A percentile compares a stretch with the other conserved stretches of the same genome.
Evolutionary conservation across 495 filamentous ascomycete genomes (phyloP).

Genomic region (Letharia lupina): DNA sequence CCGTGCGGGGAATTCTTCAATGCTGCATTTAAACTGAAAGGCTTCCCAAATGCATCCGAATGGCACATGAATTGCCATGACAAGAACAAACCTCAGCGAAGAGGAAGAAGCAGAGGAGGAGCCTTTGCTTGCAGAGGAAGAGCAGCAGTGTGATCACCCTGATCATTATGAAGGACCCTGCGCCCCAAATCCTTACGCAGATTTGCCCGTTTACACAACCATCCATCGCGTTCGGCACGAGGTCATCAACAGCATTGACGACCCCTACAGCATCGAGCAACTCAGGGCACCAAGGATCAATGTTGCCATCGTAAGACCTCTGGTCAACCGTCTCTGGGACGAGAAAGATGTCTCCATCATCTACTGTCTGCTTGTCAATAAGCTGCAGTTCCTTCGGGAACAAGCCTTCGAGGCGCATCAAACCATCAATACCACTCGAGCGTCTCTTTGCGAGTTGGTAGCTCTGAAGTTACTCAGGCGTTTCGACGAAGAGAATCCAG

Average conservation of each 20-base stretch:
- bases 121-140: constrained; percentile 7
- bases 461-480: constrained; percentile 57
- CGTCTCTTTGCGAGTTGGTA: constrained; percentile 59
- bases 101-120: constrained; percentile 10
- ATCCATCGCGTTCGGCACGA: constrained; percentile 39
- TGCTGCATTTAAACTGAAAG: no score
- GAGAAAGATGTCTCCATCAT: constrained; percentile 60
- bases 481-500: constrained; percentile 58
- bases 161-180: constrained; percentile 11
- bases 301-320: constrained; percentile 55
- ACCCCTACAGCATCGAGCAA: constrained; percentile 59
- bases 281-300: constrained; percentile 61
- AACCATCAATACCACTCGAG: constrained; percentile 59
- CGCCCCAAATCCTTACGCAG: constrained; percentile 31
- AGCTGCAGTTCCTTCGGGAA: constrained; percentile 58
- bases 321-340: constrained; percentile 63
- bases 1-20: no score
- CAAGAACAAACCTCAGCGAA: constrained; percentile 3
- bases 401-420: constrained; percentile 58
- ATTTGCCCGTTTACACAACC: constrained; percentile 43
- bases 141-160: constrained; percentile 7
- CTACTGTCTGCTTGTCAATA: constrained; percentile 66
- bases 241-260: constrained; percentile 40
- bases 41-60: no score
- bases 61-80: background rate